phyloP scores from a whole-genome alignment of 164 flowering plant genomes.

The Magnolia changhungtana region DNA sequence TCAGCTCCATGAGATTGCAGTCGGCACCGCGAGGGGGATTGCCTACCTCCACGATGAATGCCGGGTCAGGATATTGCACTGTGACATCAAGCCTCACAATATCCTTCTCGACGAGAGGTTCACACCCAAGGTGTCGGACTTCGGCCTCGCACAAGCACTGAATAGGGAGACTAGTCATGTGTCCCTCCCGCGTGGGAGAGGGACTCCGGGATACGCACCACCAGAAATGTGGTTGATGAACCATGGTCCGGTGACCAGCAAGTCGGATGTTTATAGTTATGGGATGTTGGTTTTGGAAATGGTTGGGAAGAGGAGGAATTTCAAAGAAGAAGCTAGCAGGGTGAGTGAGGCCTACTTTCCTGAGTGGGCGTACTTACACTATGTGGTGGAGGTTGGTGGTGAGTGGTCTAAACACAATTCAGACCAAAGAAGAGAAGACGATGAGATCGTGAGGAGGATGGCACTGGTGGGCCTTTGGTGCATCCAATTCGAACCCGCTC shows the following conservation, averaged over 20 bases:
- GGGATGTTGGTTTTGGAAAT: constrained; percentile 6
- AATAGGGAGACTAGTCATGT: background rate
- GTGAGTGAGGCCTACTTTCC: constrained; percentile 6
- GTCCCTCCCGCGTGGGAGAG: background rate
- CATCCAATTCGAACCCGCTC: background rate
- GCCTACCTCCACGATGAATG: constrained; percentile 11
- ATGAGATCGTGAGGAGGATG: background rate
- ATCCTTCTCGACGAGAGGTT: constrained; percentile 1
- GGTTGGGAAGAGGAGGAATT: constrained; percentile 5
- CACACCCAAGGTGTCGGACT: constrained; percentile 7
- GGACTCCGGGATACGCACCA: constrained; percentile 8
- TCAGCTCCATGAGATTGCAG: constrained; percentile 10
- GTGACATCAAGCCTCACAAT: constrained; percentile 14
- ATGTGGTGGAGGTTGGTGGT: background rate
- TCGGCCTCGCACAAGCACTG: constrained; percentile 5
- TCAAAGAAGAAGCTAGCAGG: background rate
- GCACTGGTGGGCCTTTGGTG: constrained; percentile 1
- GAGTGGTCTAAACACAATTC: background rate
- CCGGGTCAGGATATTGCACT: constrained; percentile 5
- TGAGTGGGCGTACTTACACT: constrained; percentile 4
- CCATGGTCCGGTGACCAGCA: constrained; percentile 2
- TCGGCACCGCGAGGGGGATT: constrained; percentile 15
- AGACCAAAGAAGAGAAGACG: background rate
- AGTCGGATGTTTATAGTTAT: constrained; percentile 14
- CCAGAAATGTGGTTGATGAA: constrained; percentile 7